Conservation (phyloP, 441 rosid genomes). For the Francoa sonchifolia region DNA sequence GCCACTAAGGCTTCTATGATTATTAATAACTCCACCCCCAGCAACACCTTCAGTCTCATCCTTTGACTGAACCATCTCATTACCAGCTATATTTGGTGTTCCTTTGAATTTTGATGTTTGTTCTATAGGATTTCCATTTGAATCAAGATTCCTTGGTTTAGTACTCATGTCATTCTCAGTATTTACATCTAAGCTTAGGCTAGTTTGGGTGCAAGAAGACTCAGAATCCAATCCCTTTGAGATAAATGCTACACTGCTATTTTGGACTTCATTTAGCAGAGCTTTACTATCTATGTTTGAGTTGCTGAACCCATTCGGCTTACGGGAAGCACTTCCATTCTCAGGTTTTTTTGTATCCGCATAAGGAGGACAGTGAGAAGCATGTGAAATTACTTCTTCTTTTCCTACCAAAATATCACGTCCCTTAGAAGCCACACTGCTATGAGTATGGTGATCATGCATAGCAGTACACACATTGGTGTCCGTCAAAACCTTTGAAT, state of each 20-base stretch:
- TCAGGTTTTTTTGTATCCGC: constrained; percentile 26
- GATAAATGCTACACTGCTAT: constrained; percentile 23
- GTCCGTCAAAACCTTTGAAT: constrained; percentile 23
- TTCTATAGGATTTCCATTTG: constrained; percentile 27
- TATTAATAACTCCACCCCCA: constrained; percentile 15
- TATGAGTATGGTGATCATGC: constrained; percentile 18
- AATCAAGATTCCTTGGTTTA: constrained; percentile 27
- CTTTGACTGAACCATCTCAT: constrained; percentile 31
- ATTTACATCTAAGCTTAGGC: constrained; percentile 40
- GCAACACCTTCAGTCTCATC: constrained; percentile 28
- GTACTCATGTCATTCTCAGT: constrained; percentile 31
- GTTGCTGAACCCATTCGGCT: constrained; percentile 35
- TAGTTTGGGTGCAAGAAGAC: constrained; percentile 55
- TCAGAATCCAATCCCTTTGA: constrained; percentile 49
- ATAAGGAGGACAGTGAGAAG: constrained; percentile 26
- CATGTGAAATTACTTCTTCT: constrained; percentile 31
- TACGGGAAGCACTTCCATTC: constrained; percentile 26
- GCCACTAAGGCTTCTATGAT: constrained; percentile 25
- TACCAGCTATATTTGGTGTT: constrained; percentile 22
- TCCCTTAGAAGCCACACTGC: constrained; percentile 24
- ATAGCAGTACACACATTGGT: constrained; percentile 11
- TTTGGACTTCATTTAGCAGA: constrained; percentile 28
- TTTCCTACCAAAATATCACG: constrained; percentile 27
- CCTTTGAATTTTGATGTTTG: constrained; percentile 34
- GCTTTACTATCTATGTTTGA: constrained; percentile 24